Base-by-base conservation (phyloP, 1,284 basidiomycete genomes). In the Termitomyces sp. region DNA sequence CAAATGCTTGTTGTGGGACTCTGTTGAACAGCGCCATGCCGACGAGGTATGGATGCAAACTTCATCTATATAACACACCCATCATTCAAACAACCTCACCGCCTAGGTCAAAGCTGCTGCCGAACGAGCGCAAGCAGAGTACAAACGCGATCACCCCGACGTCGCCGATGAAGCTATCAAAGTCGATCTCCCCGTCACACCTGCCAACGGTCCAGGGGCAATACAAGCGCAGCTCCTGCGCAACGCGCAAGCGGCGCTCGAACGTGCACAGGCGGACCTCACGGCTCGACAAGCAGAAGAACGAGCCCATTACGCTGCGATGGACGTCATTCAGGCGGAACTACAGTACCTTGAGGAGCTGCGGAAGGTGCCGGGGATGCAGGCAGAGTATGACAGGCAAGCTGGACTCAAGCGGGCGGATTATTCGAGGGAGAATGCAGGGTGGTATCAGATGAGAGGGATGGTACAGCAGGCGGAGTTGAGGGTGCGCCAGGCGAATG, bases 1-100 rank as follows among this genome's bases (percentile, higher is more conserved):
- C 1, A 79, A 85, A 67, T 93, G 91, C 57, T 65, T 68, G 1
- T 71, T 93, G 1, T 92, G 87, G 86, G 90, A 92, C 56, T 61
- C 74, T 3, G 77, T 84, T 1, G 87, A 88, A 55, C 70, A 79
- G 54, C 74, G 84, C 21, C 84, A 88, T 64, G 77, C 73, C 17
- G 75, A 82, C 50, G 88, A 90, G 71, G 88, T 87, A 59, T 48
- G 73, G 30, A 42, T 28, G 5, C 55, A n/a, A 26, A 30, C 13
- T 8, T 6, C 24, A 24, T 24, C 24, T 9, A 17, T 40, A 44
- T 43, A 7, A 34, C n/a, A 31, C 17, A 50, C 26, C 26, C 41
- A 44, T 54, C 39, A 36, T 19, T 54, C 10, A 46, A n/a, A 17
- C 57, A n/a, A 34, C 6, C n/a, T 38, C 48, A 13, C 39, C 5